Evolutionary conservation across 176 grass and related monocot genomes (phyloP).

Genomic region (Paspalum notatum): DNA sequence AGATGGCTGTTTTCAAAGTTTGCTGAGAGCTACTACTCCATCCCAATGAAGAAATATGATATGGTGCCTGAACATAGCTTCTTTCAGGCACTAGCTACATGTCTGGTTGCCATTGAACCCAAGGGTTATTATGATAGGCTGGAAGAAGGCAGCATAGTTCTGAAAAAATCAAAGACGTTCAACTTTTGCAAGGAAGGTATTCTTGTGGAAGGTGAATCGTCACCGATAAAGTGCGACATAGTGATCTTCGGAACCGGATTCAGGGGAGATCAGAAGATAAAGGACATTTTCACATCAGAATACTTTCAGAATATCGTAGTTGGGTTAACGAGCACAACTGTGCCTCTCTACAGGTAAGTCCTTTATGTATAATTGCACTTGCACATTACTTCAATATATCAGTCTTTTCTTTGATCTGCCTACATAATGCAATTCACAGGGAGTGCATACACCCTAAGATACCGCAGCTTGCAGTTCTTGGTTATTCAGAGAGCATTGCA

Average conservation of each 20-base stretch:
- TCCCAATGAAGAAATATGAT: slow-evolving; percentile 53
- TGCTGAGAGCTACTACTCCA: slow-evolving; percentile 62
- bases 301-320: slow-evolving; percentile 47
- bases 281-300: slow-evolving; percentile 56
- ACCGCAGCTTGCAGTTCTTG: slow-evolving; percentile 53
- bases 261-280: slow-evolving; percentile 63
- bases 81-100: slow-evolving; percentile 40
- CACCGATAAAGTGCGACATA: slow-evolving; percentile 43
- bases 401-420: not conserved
- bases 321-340: slow-evolving; percentile 42
- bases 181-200: slow-evolving; percentile 60
- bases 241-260: slow-evolving; percentile 65
- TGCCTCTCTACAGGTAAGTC: slow-evolving; percentile 58
- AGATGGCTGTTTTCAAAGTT: slow-evolving; percentile 59
- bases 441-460: slow-evolving; percentile 71
- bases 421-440: slow-evolving; percentile 4
- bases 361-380: not conserved
- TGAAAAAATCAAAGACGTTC: slow-evolving; percentile 60
- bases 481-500: slow-evolving; percentile 66
- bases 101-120: slow-evolving; percentile 45
- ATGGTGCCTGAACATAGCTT: slow-evolving; percentile 67
- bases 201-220: slow-evolving; percentile 44
- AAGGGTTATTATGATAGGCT: slow-evolving; percentile 61
- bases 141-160: slow-evolving; percentile 64
- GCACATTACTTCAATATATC: not conserved